phyloP scores from a whole-genome alignment of 2,329 filamentous ascomycete genomes.

The Aureobasidium melanogenum region DNA sequence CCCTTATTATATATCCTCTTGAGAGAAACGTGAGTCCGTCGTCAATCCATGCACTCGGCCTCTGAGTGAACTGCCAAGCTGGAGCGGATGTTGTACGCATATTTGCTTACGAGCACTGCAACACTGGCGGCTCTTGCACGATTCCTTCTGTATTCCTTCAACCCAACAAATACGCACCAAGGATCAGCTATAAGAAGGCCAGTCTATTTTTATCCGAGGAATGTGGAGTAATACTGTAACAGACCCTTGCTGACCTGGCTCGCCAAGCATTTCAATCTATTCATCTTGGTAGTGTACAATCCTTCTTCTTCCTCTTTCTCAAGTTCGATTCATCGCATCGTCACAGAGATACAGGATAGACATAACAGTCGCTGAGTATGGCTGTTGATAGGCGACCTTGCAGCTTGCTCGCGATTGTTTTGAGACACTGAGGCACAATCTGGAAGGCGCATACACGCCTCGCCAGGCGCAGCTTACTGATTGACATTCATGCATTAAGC shows the following conservation, averaged over 20 bases:
- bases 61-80: not conserved
- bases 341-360: no score
- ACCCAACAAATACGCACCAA: not conserved
- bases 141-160: not conserved
- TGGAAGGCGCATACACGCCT: not conserved
- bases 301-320: not conserved
- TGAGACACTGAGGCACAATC: not conserved
- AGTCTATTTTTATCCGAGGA: not conserved
- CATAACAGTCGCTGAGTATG: no score
- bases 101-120: not conserved
- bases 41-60: not conserved
- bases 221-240: not conserved
- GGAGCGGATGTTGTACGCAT: not conserved
- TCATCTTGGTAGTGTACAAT: not conserved
- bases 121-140: not conserved
- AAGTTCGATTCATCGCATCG: not conserved
- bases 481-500: not conserved
- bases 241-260: not conserved
- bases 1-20: not conserved
- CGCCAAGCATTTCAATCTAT: not conserved
- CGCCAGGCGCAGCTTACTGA: not conserved
- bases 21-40: not conserved
- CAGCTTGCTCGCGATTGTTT: not conserved
- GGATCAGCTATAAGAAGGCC: not conserved
- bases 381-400: no score